Evolutionary conservation across 2,329 filamentous ascomycete species (phyloP), one percentile per base, ranked within the genome.

Genomic region (Pseudocercospora ulei): DNA sequence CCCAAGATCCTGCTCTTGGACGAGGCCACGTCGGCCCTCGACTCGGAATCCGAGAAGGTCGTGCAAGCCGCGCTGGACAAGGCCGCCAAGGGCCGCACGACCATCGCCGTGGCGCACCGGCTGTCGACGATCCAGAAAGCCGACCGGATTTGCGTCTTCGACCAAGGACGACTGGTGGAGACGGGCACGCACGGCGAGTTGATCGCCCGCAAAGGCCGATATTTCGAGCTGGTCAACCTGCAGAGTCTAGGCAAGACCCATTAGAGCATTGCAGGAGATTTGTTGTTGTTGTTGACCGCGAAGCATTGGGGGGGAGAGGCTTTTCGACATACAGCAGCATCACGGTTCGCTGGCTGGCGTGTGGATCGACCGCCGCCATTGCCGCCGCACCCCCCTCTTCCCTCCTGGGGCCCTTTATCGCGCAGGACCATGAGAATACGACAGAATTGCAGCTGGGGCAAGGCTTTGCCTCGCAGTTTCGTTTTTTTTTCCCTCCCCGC

Each of bases 71-170:
- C 83, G 0, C 69, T 90, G 9, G 82, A 95, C 60, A 76, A 78
- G 53, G 86, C 84, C 3, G 83, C 83, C 20, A 82, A 81, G 67
- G 85, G 79, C 28, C 35, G 62, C 48, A 52, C 63, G 4, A 96
- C 88, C 0, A 90, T 98, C 47, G 87, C 88, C 1, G 88, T 98
- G 1, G 90, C 90, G 2, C 88, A 98, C 63, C 72, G 90, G 14
- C 67, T 98, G 4, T 85, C 78, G 56, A 95, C 90, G 0, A 95
- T 96, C 44, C 86, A 94, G 59, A 87, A 90, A 59, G 88, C 88
- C 0, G 88, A 96, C 57, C 67, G 88, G 33, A 96, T 96, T 53
- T 95, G 92, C 50, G 88, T 96, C n/a, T 90, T 96, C 58, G 87
- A 95, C 60, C 78, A 83, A 53, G 90, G 88, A 5, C 73, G 76